Evolutionary conservation across 2,329 filamentous ascomycete genomes (phyloP).

Genomic region (Cladobotryum mycophilum): DNA sequence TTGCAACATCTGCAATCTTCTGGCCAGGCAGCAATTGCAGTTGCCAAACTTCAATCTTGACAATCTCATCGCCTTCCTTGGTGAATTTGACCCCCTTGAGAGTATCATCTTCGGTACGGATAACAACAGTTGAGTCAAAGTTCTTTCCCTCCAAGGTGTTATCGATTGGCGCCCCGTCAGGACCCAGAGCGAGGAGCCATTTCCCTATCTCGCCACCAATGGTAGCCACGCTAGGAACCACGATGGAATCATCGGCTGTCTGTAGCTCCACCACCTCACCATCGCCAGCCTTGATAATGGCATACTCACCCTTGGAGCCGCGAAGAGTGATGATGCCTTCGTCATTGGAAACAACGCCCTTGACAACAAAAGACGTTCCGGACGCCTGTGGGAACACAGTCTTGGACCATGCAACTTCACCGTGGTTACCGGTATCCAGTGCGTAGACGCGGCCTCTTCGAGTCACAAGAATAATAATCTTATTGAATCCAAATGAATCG

Average conservation of each 20-base stretch:
- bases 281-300: constrained; percentile 47
- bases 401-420: constrained; percentile 68
- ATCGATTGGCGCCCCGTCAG: constrained; percentile 40
- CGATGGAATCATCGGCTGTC: constrained; percentile 6
- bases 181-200: constrained; percentile 48
- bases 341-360: constrained; percentile 56
- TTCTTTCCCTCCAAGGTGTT: constrained; percentile 39
- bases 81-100: constrained; percentile 52
- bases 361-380: constrained; percentile 57
- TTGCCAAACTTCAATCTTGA: constrained; percentile 58
- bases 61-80: constrained; percentile 33
- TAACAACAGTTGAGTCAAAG: constrained; percentile 49
- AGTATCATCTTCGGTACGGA: constrained; percentile 41
- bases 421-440: constrained; percentile 69
- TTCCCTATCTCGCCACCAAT: constrained; percentile 47
- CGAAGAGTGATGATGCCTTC: constrained; percentile 52
- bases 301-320: constrained; percentile 54
- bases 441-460: constrained; percentile 72
- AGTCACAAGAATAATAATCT: constrained; percentile 75
- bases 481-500: constrained; percentile 83
- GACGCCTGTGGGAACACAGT: constrained; percentile 53
- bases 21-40: constrained; percentile 63
- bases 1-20: constrained; percentile 60
- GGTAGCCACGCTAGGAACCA: constrained; percentile 38
- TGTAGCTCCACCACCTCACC: constrained; percentile 44